Base-by-base conservation (phyloP, 2,329 filamentous ascomycete species). In the Boeremia exigua region DNA sequence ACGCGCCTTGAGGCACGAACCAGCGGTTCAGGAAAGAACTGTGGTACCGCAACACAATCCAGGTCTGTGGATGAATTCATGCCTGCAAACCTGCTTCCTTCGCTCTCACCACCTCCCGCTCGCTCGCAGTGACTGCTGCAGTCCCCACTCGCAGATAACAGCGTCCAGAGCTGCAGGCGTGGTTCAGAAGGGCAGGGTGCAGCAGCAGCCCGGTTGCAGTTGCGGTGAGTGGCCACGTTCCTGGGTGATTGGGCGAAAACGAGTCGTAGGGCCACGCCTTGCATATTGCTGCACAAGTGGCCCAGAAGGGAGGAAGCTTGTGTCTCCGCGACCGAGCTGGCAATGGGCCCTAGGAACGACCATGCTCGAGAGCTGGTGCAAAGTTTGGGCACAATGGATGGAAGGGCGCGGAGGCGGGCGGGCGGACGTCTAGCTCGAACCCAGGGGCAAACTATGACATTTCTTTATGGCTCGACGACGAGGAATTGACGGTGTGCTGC, bases 151-250 rank as follows among this genome's bases (percentile, higher is more conserved):
- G 42, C 27, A 44, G 49, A 48, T 51, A 45, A 37, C 48, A 56
- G 54, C 50, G 28, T 40, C 40, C 28, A 39, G 43, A 44, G 52
- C 46, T 59, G 57, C 54, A 58, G 58, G 56, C 38, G 45, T 43
- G 58, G 51, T 54, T 51, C 56, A 54, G 49, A 53, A 40, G 57
- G 42, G 53, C 42, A 51, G 47, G 46, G 33, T 48, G 60, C 56
- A 51, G 60, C 56, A 58, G 60, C 50, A 51, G 56, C 55, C 50
- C 39, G 42, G 38, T 37, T 37, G 46, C 42, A 56, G 47, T 56
- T 60, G 70, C 65, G 67, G 64, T 71, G 70, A 67, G 67, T 54
- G 69, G 48, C 68, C 72, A 75, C 72, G 72, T 75, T 75, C 62
- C 51, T 34, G 65, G 64, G 60, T 67, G 70, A 75, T 75, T 75